A percentile compares a stretch with the other conserved stretches of the same genome.
phyloP scores from a whole-genome alignment of 495 filamentous ascomycete species.

The Letharia columbiana region DNA sequence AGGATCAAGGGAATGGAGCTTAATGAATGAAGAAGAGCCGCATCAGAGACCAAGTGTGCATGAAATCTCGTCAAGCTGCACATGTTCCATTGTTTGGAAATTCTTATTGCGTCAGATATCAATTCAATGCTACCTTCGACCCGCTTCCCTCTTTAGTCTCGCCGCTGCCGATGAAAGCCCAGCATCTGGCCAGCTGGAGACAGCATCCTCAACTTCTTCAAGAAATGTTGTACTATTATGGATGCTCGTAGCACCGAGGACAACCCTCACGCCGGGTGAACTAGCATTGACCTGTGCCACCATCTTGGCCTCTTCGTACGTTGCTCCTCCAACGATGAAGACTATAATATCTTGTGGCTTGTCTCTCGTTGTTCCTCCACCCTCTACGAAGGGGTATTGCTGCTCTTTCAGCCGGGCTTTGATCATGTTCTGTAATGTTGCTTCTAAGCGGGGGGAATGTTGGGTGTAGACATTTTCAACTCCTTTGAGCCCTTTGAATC shows the following conservation, averaged over 20 bases:
- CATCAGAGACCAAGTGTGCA: neutral
- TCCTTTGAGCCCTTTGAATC: slow-evolving; percentile 91
- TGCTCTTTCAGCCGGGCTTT: slow-evolving; percentile 78
- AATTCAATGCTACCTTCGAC: slow-evolving; percentile 33
- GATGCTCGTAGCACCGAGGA: slow-evolving; percentile 75
- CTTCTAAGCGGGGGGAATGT: slow-evolving; percentile 81
- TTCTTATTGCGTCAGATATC: neutral
- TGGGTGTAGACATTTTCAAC: slow-evolving; percentile 99
- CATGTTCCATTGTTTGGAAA: neutral
- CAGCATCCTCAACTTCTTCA: slow-evolving; percentile 76
- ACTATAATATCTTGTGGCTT: slow-evolving; percentile 95
- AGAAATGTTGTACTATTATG: slow-evolving; percentile 82
- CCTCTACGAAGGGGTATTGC: slow-evolving; percentile 88
- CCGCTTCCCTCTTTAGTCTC: slow-evolving; percentile 58
- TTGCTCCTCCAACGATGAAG: slow-evolving; percentile 86
- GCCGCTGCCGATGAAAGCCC: slow-evolving; percentile 60
- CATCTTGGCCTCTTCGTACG: slow-evolving; percentile 94
- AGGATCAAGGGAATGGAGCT: neutral
- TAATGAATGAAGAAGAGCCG: neutral
- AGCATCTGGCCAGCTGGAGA: slow-evolving; percentile 70
- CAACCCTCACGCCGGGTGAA: slow-evolving; percentile 77
- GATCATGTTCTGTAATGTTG: slow-evolving; percentile 82
- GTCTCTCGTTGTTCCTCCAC: slow-evolving; percentile 70
- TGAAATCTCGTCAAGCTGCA: neutral
- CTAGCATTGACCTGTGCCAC: slow-evolving; percentile 87